Percentiles rank a stretch among this genome's conserved stretches.
Evolutionary conservation across 176 grass and related monocot genomes (phyloP).

Genomic region (Oryza meyeriana): DNA sequence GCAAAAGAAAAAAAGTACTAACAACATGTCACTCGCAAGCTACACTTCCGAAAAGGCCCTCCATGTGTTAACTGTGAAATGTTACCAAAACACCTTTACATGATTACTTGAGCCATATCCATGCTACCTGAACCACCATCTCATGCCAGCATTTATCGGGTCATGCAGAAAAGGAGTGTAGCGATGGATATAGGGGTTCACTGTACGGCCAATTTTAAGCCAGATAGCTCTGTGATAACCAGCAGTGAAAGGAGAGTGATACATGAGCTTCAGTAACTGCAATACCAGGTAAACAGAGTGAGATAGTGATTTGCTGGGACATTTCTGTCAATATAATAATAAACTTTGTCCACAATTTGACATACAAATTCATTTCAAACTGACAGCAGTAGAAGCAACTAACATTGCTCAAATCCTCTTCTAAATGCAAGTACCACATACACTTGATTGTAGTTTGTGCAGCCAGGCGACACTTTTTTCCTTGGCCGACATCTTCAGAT

Average conservation of each 20-base stretch:
- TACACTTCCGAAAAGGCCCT: neutral
- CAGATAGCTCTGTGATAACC: constrained; percentile 83
- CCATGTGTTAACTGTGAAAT: constrained; percentile 26
- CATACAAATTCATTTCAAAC: neutral
- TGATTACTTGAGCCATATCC: constrained; percentile 11
- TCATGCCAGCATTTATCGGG: constrained; percentile 71
- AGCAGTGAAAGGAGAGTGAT: constrained; percentile 73
- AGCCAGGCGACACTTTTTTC: neutral
- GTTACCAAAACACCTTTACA: constrained; percentile 30
- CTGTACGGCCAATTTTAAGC: constrained; percentile 70
- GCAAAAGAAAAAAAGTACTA: neutral
- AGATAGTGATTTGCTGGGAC: neutral
- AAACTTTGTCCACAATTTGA: neutral
- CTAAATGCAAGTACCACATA: neutral
- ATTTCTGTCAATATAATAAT: constrained; percentile 8
- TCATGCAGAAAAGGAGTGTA: constrained; percentile 76
- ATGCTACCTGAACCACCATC: constrained; percentile 97
- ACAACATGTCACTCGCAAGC: constrained; percentile 17
- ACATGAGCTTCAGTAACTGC: constrained; percentile 96
- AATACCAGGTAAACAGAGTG: constrained; percentile 30
- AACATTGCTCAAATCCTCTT: constrained; percentile 1
- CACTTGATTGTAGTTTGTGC: neutral
- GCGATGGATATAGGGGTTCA: constrained; percentile 61
- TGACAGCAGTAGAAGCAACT: constrained; percentile 4
- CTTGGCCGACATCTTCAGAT: neutral